Evolutionary conservation across 306 rosid genomes (phyloP).

Genomic region (Lotus japonicus): DNA sequence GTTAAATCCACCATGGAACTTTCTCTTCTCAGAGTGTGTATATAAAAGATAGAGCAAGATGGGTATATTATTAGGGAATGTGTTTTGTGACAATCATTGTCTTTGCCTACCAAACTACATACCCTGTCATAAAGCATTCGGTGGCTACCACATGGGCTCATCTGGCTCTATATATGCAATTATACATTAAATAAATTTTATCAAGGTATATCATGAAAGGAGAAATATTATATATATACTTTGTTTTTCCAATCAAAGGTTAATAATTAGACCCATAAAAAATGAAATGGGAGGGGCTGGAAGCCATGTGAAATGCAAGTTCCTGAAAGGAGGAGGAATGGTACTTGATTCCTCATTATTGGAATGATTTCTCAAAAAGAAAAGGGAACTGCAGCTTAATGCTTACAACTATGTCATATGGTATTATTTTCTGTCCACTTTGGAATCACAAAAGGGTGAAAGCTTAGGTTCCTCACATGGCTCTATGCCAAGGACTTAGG

Average conservation of each 20-base stretch:
- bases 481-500: constrained; percentile 21
- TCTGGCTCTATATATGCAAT: constrained; percentile 44
- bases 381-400: constrained; percentile 18
- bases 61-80: constrained; percentile 31
- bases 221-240: not conserved
- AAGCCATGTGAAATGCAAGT: constrained; percentile 60
- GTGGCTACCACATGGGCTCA: constrained; percentile 58
- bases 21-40: constrained; percentile 9
- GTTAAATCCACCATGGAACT: constrained; percentile 27
- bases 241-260: constrained; percentile 23
- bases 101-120: constrained; percentile 41
- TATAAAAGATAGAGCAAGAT: not conserved
- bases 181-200: not conserved
- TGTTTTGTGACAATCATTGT: constrained; percentile 48
- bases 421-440: constrained; percentile 29
- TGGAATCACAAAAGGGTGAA: constrained; percentile 34
- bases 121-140: constrained; percentile 29
- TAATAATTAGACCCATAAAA: constrained; percentile 43
- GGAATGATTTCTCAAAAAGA: no score
- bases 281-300: constrained; percentile 43
- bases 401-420: constrained; percentile 19
- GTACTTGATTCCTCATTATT: constrained; percentile 35
- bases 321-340: constrained; percentile 31
- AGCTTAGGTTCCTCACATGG: constrained; percentile 63
- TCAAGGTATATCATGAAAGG: constrained; percentile 7